These are phyloP conservation scores for Myriosclerotinia scirpicola DNA, from an alignment of 2,329 filamentous ascomycete genomes.

Conservation along the genomic window DNA sequence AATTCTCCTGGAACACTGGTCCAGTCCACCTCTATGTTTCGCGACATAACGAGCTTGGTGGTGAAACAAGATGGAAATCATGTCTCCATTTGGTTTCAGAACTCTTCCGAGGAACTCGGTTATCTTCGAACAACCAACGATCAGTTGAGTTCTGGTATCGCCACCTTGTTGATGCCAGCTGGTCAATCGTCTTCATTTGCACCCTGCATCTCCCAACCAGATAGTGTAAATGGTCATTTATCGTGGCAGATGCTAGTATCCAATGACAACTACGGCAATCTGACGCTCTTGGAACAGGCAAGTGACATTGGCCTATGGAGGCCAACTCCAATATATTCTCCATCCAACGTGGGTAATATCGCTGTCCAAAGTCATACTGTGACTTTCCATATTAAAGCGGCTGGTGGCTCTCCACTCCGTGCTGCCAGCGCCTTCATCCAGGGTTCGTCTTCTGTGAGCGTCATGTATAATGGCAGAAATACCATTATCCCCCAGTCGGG, in stretches of 20 bases:
- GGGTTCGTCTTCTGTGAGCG: neutral
- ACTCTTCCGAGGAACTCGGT: neutral
- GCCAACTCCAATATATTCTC: neutral
- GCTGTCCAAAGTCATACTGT: slow-evolving; percentile 1
- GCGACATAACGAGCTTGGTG: neutral
- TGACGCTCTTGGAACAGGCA: slow-evolving; percentile 2
- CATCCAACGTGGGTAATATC: neutral
- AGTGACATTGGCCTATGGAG: slow-evolving; percentile 1
- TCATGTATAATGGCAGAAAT: neutral
- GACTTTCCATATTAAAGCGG: neutral
- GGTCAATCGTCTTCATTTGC: neutral
- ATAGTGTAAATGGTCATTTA: neutral
- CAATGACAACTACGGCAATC: neutral
- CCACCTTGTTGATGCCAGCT: neutral
- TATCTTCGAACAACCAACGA: slow-evolving; percentile 1
- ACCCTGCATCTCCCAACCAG: neutral
- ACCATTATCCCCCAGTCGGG: neutral
- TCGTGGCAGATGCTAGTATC: slow-evolving; percentile 4
- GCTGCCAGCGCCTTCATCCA: neutral
- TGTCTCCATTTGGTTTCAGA: neutral
- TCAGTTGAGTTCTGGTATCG: neutral
- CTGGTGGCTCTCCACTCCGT: neutral
- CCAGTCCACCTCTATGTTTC: neutral
- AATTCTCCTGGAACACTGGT: neutral
- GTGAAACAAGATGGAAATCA: neutral